These are phyloP conservation scores for Penicillium janthinellum DNA, from an alignment of 2,329 filamentous ascomycete species.

Conservation along the genomic window DNA sequence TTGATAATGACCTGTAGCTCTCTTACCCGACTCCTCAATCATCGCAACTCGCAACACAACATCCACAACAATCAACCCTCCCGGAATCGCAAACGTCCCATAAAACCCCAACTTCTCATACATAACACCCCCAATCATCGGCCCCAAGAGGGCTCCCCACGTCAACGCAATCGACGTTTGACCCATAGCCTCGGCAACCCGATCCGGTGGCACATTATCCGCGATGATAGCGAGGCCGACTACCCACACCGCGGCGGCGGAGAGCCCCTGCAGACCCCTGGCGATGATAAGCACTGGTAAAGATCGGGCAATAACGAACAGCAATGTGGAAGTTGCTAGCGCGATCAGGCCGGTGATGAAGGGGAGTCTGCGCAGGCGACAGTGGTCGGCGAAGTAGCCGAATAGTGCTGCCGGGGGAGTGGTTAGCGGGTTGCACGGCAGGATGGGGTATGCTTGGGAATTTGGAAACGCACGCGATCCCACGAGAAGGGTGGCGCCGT, in stretches of 20 bases:
- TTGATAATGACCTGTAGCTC: not conserved
- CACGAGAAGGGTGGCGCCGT: conserved; percentile 65
- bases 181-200: conserved; percentile 63
- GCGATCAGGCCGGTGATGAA: conserved; percentile 60
- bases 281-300: conserved; percentile 54
- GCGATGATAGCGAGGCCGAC: conserved; percentile 60
- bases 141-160: conserved; percentile 59
- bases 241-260: conserved; percentile 62
- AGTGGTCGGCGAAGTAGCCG: conserved; percentile 47
- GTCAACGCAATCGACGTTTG: conserved; percentile 55
- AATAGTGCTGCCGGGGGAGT: conserved; percentile 8
- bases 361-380: conserved; percentile 55
- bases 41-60: conserved; percentile 62
- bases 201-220: conserved; percentile 60
- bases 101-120: conserved; percentile 44
- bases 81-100: conserved; percentile 35
- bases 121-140: conserved; percentile 60
- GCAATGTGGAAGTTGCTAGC: conserved; percentile 55
- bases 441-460: not conserved
- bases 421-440: not conserved
- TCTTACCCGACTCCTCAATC: conserved; percentile 49
- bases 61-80: conserved; percentile 59
- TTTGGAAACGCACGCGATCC: conserved; percentile 32
- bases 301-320: conserved; percentile 56
- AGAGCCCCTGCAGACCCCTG: conserved; percentile 59